These are phyloP conservation scores for Chlamydomonas reinhardtii DNA, from an alignment of 163 green algal species.

Conservation along the genomic window DNA sequence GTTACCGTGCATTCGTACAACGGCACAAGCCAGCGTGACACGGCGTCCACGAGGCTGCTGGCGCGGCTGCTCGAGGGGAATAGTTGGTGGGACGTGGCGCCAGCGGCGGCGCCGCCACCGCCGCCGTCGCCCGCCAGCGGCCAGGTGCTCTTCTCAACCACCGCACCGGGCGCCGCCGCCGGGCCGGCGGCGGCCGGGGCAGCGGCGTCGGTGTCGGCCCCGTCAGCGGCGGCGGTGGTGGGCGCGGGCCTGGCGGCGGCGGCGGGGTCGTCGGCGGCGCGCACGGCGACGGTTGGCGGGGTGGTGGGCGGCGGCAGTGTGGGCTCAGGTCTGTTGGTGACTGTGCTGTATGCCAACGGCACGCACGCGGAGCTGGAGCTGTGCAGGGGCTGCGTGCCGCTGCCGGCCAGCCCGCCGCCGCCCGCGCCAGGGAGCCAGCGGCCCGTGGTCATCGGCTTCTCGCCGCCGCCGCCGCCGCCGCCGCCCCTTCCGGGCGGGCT, in stretches of 20 bases:
- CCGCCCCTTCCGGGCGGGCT: not conserved
- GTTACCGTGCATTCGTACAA: constrained; percentile 5
- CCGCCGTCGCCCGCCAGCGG: not conserved
- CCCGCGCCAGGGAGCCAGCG: not conserved
- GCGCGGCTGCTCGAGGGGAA: not conserved
- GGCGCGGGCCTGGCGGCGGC: not conserved
- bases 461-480: constrained; percentile 19
- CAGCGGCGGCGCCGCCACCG: not conserved
- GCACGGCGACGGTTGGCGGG: not conserved
- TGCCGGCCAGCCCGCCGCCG: not conserved
- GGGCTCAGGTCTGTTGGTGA: not conserved
- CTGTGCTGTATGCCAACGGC: not conserved
- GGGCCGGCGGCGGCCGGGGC: too few species aligned
- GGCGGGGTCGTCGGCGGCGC: too few species aligned
- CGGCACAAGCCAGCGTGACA: not conserved
- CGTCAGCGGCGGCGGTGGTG: not conserved
- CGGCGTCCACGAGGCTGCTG: not conserved
- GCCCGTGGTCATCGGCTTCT: not conserved
- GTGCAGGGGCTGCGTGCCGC: not conserved
- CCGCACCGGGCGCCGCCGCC: too few species aligned
- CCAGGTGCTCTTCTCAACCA: not conserved
- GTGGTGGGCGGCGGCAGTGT: constrained; percentile 1
- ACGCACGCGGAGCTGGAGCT: not conserved
- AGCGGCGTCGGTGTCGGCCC: not conserved
- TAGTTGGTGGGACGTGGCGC: not conserved